These are phyloP conservation scores for Aurifilum marmelostoma DNA, from an alignment of 2,329 filamentous ascomycete genomes.

Conservation along the genomic window DNA sequence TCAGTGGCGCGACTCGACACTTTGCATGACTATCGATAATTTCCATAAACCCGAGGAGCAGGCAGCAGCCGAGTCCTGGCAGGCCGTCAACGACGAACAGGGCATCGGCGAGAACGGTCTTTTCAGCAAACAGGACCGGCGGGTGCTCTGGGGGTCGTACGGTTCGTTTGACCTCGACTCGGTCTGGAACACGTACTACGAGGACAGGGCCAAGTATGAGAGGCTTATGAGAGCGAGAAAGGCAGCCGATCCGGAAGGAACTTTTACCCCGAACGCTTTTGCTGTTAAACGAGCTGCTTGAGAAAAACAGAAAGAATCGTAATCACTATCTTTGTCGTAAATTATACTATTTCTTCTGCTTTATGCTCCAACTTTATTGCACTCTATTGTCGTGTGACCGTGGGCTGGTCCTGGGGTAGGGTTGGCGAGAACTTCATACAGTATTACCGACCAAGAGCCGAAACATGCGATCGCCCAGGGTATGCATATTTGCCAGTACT, in stretches of 20 bases:
- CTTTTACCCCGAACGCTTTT: conserved; percentile 44
- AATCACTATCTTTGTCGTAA: too few relatives aligned
- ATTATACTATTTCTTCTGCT: too few relatives aligned
- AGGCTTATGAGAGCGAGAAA: conserved; percentile 37
- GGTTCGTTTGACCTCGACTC: conserved; percentile 42
- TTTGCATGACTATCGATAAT: conserved; percentile 46
- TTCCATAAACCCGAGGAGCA: conserved; percentile 44
- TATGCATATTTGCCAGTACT: too few relatives aligned
- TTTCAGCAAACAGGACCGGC: conserved; percentile 43
- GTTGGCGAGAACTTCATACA: too few relatives aligned
- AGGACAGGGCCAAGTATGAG: conserved; percentile 41
- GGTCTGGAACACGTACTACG: conserved; percentile 42
- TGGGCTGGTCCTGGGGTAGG: too few relatives aligned
- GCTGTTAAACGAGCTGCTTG: conserved; percentile 10
- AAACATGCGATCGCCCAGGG: too few relatives aligned
- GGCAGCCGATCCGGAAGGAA: conserved; percentile 41
- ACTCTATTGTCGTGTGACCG: too few relatives aligned
- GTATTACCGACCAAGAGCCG: too few relatives aligned
- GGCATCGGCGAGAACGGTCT: conserved; percentile 34
- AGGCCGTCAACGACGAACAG: conserved; percentile 44
- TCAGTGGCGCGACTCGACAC: conserved; percentile 48
- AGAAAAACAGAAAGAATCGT: too few relatives aligned
- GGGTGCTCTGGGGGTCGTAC: conserved; percentile 46
- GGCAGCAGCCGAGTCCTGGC: conserved; percentile 45
- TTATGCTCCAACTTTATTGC: too few relatives aligned